phyloP scores from a whole-genome alignment of 352 stramenopile species.

The Pythium chondricola region DNA sequence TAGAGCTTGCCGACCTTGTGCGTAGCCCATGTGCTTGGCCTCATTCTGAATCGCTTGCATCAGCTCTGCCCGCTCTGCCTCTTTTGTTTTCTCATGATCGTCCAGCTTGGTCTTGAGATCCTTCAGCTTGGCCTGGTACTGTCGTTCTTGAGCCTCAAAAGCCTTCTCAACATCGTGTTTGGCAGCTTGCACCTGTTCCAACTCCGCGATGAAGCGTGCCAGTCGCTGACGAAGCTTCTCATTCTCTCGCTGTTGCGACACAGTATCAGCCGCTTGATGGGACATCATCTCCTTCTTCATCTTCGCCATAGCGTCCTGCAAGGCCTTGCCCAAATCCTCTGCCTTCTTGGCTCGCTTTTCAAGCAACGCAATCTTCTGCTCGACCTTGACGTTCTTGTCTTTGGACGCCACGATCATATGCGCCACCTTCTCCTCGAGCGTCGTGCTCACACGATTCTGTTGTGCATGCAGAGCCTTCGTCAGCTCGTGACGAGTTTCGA shows the following conservation, averaged over 20 bases:
- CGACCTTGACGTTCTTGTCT: slow-evolving; percentile 37
- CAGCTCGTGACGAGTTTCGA: slow-evolving; percentile 46
- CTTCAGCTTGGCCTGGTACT: slow-evolving; percentile 46
- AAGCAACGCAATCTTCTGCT: slow-evolving; percentile 44
- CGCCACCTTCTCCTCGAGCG: slow-evolving; percentile 57
- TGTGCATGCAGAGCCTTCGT: slow-evolving; percentile 48
- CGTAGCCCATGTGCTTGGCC: slow-evolving; percentile 52
- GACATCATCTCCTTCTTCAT: slow-evolving; percentile 32
- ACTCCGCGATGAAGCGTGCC: slow-evolving; percentile 35
- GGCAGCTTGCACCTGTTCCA: slow-evolving; percentile 17
- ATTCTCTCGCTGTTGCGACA: slow-evolving; percentile 24
- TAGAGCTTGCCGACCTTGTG: slow-evolving; percentile 50
- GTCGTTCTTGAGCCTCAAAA: slow-evolving; percentile 40
- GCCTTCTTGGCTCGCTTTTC: slow-evolving; percentile 56
- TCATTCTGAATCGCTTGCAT: slow-evolving; percentile 53
- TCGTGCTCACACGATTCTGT: slow-evolving; percentile 28
- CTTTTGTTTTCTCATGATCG: slow-evolving; percentile 42
- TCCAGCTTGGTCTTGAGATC: slow-evolving; percentile 35
- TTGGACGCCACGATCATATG: slow-evolving; percentile 32
- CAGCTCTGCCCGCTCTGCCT: slow-evolving; percentile 44
- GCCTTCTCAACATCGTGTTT: slow-evolving; percentile 20
- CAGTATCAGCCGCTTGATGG: slow-evolving; percentile 16
- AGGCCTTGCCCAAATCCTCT: slow-evolving; percentile 33
- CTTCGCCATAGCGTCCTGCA: slow-evolving; percentile 37
- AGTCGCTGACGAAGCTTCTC: slow-evolving; percentile 48